Conservation (phyloP, 768 basidiomycete species). For the Saitozyma podzolica region DNA sequence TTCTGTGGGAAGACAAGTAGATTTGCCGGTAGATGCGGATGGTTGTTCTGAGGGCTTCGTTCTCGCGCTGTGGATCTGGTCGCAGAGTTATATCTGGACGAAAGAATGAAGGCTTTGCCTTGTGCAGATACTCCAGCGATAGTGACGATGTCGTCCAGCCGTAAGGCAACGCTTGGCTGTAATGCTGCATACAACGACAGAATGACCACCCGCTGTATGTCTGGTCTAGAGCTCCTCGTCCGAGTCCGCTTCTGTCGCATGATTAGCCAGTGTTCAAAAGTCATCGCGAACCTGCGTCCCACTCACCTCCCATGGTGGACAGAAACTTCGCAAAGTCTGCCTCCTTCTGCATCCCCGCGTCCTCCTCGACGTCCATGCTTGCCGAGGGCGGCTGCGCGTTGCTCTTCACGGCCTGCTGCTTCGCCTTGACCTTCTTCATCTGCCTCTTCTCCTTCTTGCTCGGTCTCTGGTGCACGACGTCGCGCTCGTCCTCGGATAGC, state of each 20-base stretch:
- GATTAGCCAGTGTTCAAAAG: neutral
- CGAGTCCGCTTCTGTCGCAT: neutral
- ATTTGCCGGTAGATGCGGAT: neutral
- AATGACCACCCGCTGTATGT: too few relatives aligned
- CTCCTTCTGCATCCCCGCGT: constrained; percentile 7
- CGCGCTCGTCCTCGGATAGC: neutral
- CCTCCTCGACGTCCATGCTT: neutral
- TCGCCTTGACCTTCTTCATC: neutral
- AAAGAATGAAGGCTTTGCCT: too few relatives aligned
- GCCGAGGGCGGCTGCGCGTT: neutral
- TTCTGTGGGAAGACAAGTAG: constrained; percentile 14
- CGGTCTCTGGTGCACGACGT: neutral
- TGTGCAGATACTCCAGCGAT: too few relatives aligned
- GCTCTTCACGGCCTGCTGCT: neutral
- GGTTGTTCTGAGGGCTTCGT: neutral
- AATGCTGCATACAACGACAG: too few relatives aligned
- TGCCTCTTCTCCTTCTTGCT: neutral
- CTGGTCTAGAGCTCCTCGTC: neutral
- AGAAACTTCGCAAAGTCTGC: constrained; percentile 9
- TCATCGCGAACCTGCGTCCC: neutral
- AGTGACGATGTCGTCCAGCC: too few relatives aligned
- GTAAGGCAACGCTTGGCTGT: too few relatives aligned
- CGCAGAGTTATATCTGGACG: too few relatives aligned
- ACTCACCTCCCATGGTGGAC: constrained; percentile 10
- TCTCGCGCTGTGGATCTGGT: neutral